phyloP scores from a whole-genome alignment of 2,329 filamentous ascomycete species.

The Colletotrichum viniferum region DNA sequence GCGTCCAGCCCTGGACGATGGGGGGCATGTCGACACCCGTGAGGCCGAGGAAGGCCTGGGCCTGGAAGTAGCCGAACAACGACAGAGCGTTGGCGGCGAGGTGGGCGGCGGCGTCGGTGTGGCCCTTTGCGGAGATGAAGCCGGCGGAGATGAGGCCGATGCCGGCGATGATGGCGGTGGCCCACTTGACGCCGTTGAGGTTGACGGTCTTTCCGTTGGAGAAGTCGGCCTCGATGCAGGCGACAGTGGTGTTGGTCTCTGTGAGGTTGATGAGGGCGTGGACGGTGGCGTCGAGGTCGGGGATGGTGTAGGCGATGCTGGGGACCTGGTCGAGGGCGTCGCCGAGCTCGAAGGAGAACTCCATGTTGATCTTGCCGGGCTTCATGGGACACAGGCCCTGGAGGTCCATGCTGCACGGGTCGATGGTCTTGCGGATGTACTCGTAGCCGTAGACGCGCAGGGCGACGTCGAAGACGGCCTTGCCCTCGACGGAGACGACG shows the following conservation, averaged over 20 bases:
- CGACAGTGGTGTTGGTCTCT: constrained; percentile 65
- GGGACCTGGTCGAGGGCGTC: constrained; percentile 62
- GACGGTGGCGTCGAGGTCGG: constrained; percentile 88
- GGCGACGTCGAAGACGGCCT: constrained; percentile 77
- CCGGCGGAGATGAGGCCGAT: constrained; percentile 84
- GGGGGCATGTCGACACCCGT: constrained; percentile 82
- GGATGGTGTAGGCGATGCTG: constrained; percentile 82
- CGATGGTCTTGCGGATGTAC: constrained; percentile 67
- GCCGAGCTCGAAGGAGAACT: constrained; percentile 29
- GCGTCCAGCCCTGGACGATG: constrained; percentile 90
- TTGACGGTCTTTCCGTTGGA: constrained; percentile 95
- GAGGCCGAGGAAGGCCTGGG: constrained; percentile 89
- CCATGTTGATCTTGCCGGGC: constrained; percentile 78
- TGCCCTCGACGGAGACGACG: constrained; percentile 81
- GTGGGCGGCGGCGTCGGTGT: constrained; percentile 93
- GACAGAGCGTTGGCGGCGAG: constrained; percentile 92
- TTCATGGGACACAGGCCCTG: constrained; percentile 89
- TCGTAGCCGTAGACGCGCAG: constrained; percentile 84
- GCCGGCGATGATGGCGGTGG: constrained; percentile 85
- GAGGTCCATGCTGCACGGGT: constrained; percentile 77
- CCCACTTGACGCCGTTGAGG: constrained; percentile 86
- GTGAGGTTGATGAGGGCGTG: constrained; percentile 80
- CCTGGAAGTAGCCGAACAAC: constrained; percentile 92
- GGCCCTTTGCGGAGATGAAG: constrained; percentile 86
- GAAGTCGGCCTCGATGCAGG: constrained; percentile 85